These are phyloP conservation scores for Vitis rupestris DNA, from an alignment of 164 flowering plant genomes.

Conservation along the genomic window DNA sequence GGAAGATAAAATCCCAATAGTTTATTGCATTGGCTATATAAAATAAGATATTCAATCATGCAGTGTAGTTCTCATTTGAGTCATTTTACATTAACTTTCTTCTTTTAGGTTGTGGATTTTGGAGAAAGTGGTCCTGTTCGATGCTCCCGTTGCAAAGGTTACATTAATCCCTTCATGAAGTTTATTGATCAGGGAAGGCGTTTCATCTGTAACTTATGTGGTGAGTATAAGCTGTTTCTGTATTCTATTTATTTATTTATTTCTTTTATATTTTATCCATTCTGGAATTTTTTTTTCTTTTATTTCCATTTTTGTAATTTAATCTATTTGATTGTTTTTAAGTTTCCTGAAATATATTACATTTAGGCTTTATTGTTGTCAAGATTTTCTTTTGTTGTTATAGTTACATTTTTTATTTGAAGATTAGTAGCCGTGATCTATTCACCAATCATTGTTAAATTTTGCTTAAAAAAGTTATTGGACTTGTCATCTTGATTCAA, in stretches of 20 bases:
- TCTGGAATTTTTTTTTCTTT: too few relatives aligned
- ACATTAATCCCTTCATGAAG: conserved; percentile 95
- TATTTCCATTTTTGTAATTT: background rate
- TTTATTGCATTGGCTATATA: background rate
- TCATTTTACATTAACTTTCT: background rate
- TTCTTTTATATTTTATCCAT: background rate
- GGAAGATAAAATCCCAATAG: background rate
- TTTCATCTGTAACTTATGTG: conserved; percentile 94
- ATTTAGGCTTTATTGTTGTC: background rate
- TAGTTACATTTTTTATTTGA: background rate
- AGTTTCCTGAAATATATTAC: background rate
- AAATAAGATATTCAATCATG: background rate
- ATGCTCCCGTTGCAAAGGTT: conserved; percentile 97
- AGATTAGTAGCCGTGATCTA: background rate
- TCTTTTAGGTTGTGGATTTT: conserved; percentile 85
- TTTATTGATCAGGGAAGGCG: conserved; percentile 94
- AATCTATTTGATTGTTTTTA: background rate
- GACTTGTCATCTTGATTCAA: too few relatives aligned
- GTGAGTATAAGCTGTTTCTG: conserved; percentile 39
- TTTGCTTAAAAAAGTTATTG: background rate
- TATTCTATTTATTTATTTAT: background rate
- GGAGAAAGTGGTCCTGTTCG: conserved; percentile 98
- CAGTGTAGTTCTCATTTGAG: background rate
- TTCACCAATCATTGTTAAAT: background rate
- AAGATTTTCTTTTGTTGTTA: background rate